Base-by-base conservation (phyloP, 2,329 filamentous ascomycete species). In the Lomentospora prolificans region DNA sequence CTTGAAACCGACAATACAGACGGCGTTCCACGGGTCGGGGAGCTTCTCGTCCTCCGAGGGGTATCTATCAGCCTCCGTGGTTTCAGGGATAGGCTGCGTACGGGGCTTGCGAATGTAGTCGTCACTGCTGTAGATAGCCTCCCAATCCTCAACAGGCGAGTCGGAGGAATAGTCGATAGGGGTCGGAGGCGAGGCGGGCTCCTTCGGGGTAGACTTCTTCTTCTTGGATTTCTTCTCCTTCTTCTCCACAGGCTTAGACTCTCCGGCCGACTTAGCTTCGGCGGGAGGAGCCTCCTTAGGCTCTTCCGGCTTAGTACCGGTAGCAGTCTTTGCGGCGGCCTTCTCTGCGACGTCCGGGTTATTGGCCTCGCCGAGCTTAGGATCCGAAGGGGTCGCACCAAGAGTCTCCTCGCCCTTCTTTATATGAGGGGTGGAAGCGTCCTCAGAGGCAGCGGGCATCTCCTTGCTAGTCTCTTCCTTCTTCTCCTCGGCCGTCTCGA, bases 21-120 rank as follows among this genome's bases (percentile, higher is more conserved):
- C 75, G 3, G 82, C 81, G 63, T 85, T 84, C 82, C 82, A 85
- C 1, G 80, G 77, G 24, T 80, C 75, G 0, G 75, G 66, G 61
- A 74, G 70, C 58, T 76, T 78, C 61, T 84, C 79, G 57, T 82
- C 80, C n/a, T 81, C 78, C 0, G 75, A 76, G 19, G 79, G 75
- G 36, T 79, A 77, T 2, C 72, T 68, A 5, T 72, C 70, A 3
- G 64, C 63, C 3, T 64, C 61, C 1, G 65, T 60, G 0, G 69
- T 61, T 0, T 69, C 65, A 1, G 70, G 62, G 7, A 71, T 67
- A 36, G 69, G 67, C 2, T 68, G 64, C 44, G 71, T 64, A 14
- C 74, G 72, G 3, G 75, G 77, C 64, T 78, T 78, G 56, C 75
- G 74, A 0, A 74, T 72, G 66, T 80, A 75, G 61, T 84, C 80